Conservation (phyloP, 2,329 filamentous ascomycete genomes). For the Dichotomopilus funicola region DNA sequence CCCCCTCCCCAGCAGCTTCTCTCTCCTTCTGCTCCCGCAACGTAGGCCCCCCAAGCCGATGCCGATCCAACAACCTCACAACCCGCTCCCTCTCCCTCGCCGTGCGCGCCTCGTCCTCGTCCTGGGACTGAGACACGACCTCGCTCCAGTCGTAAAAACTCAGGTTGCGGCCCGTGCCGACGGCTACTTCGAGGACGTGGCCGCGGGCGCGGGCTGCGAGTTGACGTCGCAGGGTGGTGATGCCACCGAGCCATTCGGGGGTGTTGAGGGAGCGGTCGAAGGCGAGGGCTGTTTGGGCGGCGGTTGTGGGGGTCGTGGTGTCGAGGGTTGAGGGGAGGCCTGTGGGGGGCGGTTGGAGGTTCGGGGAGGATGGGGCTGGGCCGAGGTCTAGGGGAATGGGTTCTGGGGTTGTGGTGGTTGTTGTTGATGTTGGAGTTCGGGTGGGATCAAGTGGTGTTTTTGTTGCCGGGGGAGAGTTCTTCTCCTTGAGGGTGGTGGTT, state of each 20-base stretch:
- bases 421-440: background rate
- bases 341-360: constrained; percentile 34
- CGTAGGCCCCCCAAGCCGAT: background rate
- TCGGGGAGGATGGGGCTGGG: background rate
- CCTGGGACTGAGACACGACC: constrained; percentile 25
- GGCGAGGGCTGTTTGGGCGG: constrained; percentile 39
- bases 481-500: constrained; percentile 30
- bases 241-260: constrained; percentile 52
- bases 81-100: constrained; percentile 21
- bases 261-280: constrained; percentile 55
- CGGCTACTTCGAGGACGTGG: constrained; percentile 56
- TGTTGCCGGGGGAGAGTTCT: too few species aligned
- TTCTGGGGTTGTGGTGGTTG: background rate
- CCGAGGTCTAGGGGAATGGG: constrained; percentile 11
- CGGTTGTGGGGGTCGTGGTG: constrained; percentile 11
- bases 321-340: constrained; percentile 43
- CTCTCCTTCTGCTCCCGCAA: background rate
- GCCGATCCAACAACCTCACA: background rate
- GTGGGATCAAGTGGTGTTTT: constrained; percentile 13
- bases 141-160: constrained; percentile 52
- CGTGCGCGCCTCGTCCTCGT: constrained; percentile 11
- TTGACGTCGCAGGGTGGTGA: constrained; percentile 43
- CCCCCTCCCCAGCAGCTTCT: background rate
- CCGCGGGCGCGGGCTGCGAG: constrained; percentile 45
- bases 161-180: constrained; percentile 57